Percentiles rank a stretch among this genome's conserved stretches.
Evolutionary conservation across 805 yeast genomes (phyloP).

Genomic region (Candida methanosorbosa): DNA sequence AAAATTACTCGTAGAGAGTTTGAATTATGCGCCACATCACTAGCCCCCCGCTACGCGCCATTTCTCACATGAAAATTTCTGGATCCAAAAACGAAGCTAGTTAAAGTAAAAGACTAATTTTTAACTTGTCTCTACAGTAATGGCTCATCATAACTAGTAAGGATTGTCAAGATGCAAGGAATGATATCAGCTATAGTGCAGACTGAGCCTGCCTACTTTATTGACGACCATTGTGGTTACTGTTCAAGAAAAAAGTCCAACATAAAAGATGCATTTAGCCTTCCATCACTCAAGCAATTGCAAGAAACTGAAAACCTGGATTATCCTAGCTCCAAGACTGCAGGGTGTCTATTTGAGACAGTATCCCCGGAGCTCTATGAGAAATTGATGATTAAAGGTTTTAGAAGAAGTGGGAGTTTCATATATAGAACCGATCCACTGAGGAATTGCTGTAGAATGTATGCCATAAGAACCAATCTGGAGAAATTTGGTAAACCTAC

Average conservation of each 20-base stretch:
- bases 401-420: slow-evolving; percentile 68
- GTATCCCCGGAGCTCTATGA: slow-evolving; percentile 36
- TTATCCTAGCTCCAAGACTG: not conserved
- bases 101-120: too few relatives aligned
- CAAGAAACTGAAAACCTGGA: slow-evolving; percentile 1
- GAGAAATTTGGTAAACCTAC: slow-evolving; percentile 31
- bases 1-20: too few relatives aligned
- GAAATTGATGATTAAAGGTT: slow-evolving; percentile 59
- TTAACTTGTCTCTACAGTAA: too few relatives aligned
- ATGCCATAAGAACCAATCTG: slow-evolving; percentile 61
- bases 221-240: not conserved
- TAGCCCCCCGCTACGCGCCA: too few relatives aligned
- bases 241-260: not conserved
- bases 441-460: slow-evolving; percentile 70
- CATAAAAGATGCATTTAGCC: not conserved
- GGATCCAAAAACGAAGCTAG: too few relatives aligned
- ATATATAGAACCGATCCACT: slow-evolving; percentile 51
- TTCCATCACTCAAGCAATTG: not conserved
- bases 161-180: too few relatives aligned
- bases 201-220: not conserved
- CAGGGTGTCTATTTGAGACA: not conserved
- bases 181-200: not conserved
- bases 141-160: too few relatives aligned
- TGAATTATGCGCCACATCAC: too few relatives aligned
- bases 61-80: too few relatives aligned